Evolutionary conservation across 1,284 basidiomycete species (phyloP).

Genomic region (Leccinum pallidistipes): DNA sequence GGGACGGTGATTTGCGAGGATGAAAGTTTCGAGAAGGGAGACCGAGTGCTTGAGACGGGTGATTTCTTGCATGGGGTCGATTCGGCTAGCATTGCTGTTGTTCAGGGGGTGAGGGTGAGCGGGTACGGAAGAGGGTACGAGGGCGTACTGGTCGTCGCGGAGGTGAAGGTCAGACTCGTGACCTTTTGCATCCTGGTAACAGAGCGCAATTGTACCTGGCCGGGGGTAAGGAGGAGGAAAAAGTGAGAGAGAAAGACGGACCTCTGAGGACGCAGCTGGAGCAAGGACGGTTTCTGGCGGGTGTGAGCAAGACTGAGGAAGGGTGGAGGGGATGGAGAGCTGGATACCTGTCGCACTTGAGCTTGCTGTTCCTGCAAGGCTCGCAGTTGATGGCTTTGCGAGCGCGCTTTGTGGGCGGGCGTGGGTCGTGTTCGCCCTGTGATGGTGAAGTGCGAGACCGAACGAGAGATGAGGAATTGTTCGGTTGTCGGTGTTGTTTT

Average conservation of each 20-base stretch:
- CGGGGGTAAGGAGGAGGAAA: slow-evolving; percentile 3
- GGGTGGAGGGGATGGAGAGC: neutral
- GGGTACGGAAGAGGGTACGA: slow-evolving; percentile 5
- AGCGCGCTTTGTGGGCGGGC: slow-evolving; percentile 71
- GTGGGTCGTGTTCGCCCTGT: slow-evolving; percentile 46
- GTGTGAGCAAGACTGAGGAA: slow-evolving; percentile 17
- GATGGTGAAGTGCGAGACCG: slow-evolving; percentile 49
- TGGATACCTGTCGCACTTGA: slow-evolving; percentile 77
- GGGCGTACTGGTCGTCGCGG: slow-evolving; percentile 60
- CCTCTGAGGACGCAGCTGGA: slow-evolving; percentile 80
- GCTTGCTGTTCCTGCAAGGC: slow-evolving; percentile 79
- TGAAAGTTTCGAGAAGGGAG: slow-evolving; percentile 66
- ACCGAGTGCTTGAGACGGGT: slow-evolving; percentile 72
- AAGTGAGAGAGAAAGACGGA: slow-evolving; percentile 27
- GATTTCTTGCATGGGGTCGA: slow-evolving; percentile 73
- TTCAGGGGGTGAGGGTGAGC: slow-evolving; percentile 15
- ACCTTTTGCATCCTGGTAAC: slow-evolving; percentile 69
- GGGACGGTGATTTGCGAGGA: slow-evolving; percentile 52
- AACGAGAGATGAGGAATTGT: slow-evolving; percentile 38
- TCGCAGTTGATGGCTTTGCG: slow-evolving; percentile 85
- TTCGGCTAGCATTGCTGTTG: slow-evolving; percentile 47
- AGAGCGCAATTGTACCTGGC: slow-evolving; percentile 68
- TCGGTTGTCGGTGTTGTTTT: slow-evolving; percentile 38
- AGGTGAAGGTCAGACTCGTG: slow-evolving; percentile 47
- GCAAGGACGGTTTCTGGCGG: slow-evolving; percentile 71